Evolutionary conservation across 2,329 filamentous ascomycete species (phyloP).

Genomic region (Colletotrichum godetiae): DNA sequence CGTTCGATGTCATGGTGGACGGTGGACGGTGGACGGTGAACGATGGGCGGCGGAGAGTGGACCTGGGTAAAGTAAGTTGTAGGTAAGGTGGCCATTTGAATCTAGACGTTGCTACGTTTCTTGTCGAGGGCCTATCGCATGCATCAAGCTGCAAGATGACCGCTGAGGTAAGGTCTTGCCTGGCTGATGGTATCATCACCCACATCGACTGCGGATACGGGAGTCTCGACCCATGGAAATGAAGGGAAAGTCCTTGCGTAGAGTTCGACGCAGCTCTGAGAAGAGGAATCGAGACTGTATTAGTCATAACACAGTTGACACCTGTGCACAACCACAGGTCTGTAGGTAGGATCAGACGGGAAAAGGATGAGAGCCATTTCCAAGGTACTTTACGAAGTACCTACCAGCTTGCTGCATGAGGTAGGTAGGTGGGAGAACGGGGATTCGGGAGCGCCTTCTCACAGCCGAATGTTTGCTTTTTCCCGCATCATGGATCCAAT

Average conservation of each 20-base stretch:
- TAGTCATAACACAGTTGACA: no score
- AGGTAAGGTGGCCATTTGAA: slow-evolving; percentile 1
- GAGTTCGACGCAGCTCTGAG: neutral
- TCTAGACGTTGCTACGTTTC: slow-evolving; percentile 1
- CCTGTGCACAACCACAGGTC: no score
- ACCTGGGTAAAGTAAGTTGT: no score
- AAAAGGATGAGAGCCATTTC: no score
- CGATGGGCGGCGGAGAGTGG: neutral
- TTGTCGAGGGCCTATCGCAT: neutral
- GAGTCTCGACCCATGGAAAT: neutral
- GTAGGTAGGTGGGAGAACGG: neutral
- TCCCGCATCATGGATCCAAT: slow-evolving; percentile 9
- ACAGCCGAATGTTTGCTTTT: slow-evolving; percentile 21
- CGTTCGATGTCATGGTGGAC: slow-evolving; percentile 22
- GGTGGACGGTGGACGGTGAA: neutral
- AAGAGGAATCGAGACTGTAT: neutral
- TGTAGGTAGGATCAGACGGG: no score
- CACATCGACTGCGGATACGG: neutral
- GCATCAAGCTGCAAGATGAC: neutral
- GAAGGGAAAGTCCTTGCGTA: slow-evolving; percentile 3
- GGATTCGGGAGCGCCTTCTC: slow-evolving; percentile 11
- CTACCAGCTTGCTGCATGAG: neutral
- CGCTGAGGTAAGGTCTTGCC: neutral
- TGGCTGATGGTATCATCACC: slow-evolving; percentile 26
- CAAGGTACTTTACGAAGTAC: no score